A percentile compares a stretch with the other conserved stretches of the same genome.
Conservation (phyloP, 305 asterid species). For the Fraxinus greggii region DNA sequence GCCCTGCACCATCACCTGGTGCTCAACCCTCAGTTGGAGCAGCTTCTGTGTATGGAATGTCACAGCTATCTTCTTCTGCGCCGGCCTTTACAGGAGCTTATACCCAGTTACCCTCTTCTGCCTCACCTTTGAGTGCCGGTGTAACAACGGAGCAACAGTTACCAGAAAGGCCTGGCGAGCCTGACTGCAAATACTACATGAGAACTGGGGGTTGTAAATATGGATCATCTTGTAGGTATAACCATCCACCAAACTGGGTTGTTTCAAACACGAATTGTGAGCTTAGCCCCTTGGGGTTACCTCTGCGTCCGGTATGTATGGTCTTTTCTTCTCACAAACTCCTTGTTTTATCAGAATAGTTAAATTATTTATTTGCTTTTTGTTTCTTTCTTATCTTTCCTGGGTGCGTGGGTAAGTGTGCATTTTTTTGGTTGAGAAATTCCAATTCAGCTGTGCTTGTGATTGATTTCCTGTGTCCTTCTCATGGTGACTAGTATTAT, state of each 20-base stretch:
- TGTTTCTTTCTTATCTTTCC: neutral
- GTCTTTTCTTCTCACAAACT: neutral
- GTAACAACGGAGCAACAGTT: conserved; percentile 43
- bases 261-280: conserved; percentile 42
- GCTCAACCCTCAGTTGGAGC: conserved; percentile 59
- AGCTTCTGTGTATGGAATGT: conserved; percentile 55
- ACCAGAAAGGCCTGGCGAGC: conserved; percentile 77
- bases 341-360: conserved; percentile 16
- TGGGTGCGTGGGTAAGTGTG: neutral
- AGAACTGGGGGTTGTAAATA: conserved; percentile 91
- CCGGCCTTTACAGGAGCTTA: conserved; percentile 54
- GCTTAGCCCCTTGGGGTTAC: conserved; percentile 76
- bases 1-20: conserved; percentile 65
- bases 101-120: conserved; percentile 44
- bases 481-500: neutral
- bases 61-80: conserved; percentile 59
- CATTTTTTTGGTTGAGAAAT: neutral
- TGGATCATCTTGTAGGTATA: conserved; percentile 76
- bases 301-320: conserved; percentile 76
- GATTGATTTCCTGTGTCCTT: neutral
- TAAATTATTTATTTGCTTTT: neutral
- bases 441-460: neutral
- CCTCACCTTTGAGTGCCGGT: conserved; percentile 39
- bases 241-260: conserved; percentile 73
- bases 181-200: conserved; percentile 78